phyloP scores from a whole-genome alignment of 2,329 filamentous ascomycete species.

The Immersiporthe knoxdaviesiana region DNA sequence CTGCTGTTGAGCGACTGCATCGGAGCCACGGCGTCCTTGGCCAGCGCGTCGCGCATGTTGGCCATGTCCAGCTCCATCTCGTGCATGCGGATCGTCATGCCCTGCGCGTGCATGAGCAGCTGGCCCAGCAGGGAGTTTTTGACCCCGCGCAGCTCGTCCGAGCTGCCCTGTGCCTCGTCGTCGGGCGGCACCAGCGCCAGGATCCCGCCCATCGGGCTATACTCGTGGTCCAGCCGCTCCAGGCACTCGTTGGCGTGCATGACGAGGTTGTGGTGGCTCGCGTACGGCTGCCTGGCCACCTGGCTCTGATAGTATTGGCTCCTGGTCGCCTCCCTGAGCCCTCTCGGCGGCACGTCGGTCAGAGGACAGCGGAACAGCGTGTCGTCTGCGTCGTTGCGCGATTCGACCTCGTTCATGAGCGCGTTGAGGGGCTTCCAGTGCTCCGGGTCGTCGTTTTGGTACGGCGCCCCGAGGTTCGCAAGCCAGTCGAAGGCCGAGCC shows the following conservation, averaged over 20 bases:
- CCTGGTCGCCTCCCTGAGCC: slow-evolving; percentile 30
- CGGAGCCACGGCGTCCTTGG: slow-evolving; percentile 54
- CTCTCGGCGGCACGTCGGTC: slow-evolving; percentile 32
- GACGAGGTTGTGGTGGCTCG: slow-evolving; percentile 53
- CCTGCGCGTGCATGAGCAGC: slow-evolving; percentile 58
- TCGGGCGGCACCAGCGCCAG: slow-evolving; percentile 56
- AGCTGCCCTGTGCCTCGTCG: slow-evolving; percentile 36
- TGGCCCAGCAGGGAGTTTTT: slow-evolving; percentile 60
- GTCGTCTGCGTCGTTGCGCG: slow-evolving; percentile 46
- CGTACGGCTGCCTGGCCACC: slow-evolving; percentile 41
- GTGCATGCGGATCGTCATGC: slow-evolving; percentile 57
- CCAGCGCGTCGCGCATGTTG: slow-evolving; percentile 54
- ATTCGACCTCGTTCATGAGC: slow-evolving; percentile 50
- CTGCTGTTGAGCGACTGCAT: slow-evolving; percentile 56
- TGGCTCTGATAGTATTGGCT: slow-evolving; percentile 19
- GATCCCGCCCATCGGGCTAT: slow-evolving; percentile 57
- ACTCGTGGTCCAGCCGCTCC: slow-evolving; percentile 63
- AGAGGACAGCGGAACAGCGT: slow-evolving; percentile 53
- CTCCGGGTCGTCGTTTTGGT: slow-evolving; percentile 50
- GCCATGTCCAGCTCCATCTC: slow-evolving; percentile 59
- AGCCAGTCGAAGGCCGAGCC: slow-evolving; percentile 62
- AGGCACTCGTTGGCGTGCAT: slow-evolving; percentile 63
- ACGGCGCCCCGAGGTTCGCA: slow-evolving; percentile 52
- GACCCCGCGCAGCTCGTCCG: slow-evolving; percentile 45
- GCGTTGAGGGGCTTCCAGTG: slow-evolving; percentile 52